A percentile compares a stretch with the other conserved stretches of the same genome.
Evolutionary conservation across 139 green algal genomes (phyloP).

Genomic region (Dunaliella primolecta): DNA sequence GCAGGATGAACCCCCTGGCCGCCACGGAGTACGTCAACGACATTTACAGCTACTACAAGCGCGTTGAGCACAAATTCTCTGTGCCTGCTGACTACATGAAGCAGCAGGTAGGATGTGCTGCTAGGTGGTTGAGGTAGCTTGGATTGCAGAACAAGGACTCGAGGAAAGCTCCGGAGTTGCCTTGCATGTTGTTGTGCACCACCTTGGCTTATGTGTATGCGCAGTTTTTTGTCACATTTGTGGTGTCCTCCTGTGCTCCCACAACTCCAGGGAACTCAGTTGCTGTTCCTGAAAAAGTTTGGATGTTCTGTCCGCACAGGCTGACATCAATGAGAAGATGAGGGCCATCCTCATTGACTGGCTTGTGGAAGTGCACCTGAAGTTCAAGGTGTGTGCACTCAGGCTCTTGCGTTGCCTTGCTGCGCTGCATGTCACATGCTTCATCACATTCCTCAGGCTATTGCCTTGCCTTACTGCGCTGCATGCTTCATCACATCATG

Average conservation of each 20-base stretch:
- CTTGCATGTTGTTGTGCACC: too few relatives aligned
- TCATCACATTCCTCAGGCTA: background rate
- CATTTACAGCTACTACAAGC: slow-evolving; percentile 89
- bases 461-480: background rate
- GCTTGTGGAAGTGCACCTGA: slow-evolving; percentile 98
- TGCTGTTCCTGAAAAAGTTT: too few relatives aligned
- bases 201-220: too few relatives aligned
- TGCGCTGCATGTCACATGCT: background rate
- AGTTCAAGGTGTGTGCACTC: slow-evolving; percentile 95
- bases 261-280: too few relatives aligned
- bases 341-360: slow-evolving; percentile 94
- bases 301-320: slow-evolving; percentile 42
- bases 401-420: background rate
- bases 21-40: slow-evolving; percentile 84
- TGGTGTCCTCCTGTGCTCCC: too few relatives aligned
- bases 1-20: slow-evolving; percentile 68
- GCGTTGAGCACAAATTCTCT: slow-evolving; percentile 60
- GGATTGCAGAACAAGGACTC: too few relatives aligned
- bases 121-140: too few relatives aligned
- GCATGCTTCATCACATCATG: background rate
- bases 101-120: slow-evolving; percentile 57
- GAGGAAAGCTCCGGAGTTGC: too few relatives aligned
- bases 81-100: slow-evolving; percentile 70
- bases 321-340: slow-evolving; percentile 96
- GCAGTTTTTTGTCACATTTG: too few relatives aligned